phyloP scores from a whole-genome alignment of 495 filamentous ascomycete species.

The Penicillium lividum region DNA sequence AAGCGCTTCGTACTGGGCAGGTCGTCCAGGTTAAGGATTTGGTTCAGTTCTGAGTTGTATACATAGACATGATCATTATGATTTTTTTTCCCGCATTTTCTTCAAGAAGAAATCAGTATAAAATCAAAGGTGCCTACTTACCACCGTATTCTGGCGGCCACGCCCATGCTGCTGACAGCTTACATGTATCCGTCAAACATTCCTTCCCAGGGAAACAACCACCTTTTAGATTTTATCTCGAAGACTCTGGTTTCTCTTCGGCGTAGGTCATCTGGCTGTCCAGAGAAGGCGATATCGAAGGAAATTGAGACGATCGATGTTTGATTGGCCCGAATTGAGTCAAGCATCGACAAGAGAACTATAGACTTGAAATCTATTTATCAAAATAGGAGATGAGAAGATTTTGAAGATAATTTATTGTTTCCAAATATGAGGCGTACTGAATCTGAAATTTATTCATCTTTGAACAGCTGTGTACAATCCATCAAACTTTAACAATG shows the following conservation, averaged over 20 bases:
- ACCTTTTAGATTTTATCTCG: background rate
- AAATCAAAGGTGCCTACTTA: background rate
- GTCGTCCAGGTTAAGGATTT: constrained; percentile 32
- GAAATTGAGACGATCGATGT: background rate
- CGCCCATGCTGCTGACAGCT: background rate
- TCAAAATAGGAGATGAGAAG: too few species aligned
- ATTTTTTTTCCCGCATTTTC: too few species aligned
- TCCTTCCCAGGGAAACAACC: background rate
- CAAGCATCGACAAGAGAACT: background rate
- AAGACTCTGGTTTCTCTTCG: background rate
- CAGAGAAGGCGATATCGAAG: background rate
- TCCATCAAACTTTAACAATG: too few species aligned
- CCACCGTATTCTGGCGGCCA: background rate
- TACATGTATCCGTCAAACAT: background rate
- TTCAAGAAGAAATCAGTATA: too few species aligned
- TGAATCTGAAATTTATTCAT: too few species aligned
- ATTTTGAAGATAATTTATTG: too few species aligned
- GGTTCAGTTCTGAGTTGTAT: constrained; percentile 16
- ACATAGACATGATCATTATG: background rate
- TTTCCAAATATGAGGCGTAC: too few species aligned
- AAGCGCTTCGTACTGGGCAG: constrained; percentile 53
- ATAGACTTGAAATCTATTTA: too few species aligned
- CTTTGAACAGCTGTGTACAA: too few species aligned
- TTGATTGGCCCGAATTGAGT: background rate
- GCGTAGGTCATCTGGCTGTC: background rate